phyloP scores from a whole-genome alignment of 495 filamentous ascomycete species.

The Pseudomonodictys pantanalensis region DNA sequence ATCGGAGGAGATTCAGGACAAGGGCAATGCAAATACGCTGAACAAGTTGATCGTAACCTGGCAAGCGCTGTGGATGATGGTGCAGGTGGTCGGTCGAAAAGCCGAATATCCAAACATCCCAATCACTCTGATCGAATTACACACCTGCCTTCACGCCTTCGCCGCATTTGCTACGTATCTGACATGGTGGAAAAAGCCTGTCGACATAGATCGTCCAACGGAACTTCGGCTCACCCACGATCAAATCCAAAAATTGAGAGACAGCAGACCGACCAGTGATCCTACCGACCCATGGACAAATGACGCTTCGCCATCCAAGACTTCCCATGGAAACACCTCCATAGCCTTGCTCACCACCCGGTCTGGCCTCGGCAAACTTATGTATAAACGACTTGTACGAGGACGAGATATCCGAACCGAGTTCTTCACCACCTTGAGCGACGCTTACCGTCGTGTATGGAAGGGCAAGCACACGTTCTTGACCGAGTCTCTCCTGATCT shows the following conservation, averaged over 20 bases:
- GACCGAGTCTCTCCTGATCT: background rate
- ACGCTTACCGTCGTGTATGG: constrained; percentile 3
- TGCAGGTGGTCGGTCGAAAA: constrained; percentile 4
- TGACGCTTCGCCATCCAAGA: background rate
- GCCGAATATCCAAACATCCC: background rate
- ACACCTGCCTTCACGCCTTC: constrained; percentile 6
- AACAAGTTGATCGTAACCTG: constrained; percentile 7
- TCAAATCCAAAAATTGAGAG: background rate
- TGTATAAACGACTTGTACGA: constrained; percentile 4
- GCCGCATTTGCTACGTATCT: constrained; percentile 7
- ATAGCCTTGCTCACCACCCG: constrained; percentile 3
- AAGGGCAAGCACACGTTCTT: background rate
- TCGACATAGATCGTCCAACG: background rate
- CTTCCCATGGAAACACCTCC: background rate
- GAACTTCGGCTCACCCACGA: background rate
- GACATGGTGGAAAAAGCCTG: constrained; percentile 14
- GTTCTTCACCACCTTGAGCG: constrained; percentile 4
- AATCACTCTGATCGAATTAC: constrained; percentile 3
- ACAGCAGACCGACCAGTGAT: background rate
- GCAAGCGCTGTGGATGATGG: constrained; percentile 8
- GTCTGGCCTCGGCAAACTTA: constrained; percentile 10
- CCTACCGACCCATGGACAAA: background rate
- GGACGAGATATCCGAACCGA: constrained; percentile 1
- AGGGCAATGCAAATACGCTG: constrained; percentile 3
- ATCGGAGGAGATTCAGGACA: constrained; percentile 1